These are phyloP conservation scores for Lachancea kluyveri DNA, from an alignment of 805 yeast genomes.

Conservation along the genomic window DNA sequence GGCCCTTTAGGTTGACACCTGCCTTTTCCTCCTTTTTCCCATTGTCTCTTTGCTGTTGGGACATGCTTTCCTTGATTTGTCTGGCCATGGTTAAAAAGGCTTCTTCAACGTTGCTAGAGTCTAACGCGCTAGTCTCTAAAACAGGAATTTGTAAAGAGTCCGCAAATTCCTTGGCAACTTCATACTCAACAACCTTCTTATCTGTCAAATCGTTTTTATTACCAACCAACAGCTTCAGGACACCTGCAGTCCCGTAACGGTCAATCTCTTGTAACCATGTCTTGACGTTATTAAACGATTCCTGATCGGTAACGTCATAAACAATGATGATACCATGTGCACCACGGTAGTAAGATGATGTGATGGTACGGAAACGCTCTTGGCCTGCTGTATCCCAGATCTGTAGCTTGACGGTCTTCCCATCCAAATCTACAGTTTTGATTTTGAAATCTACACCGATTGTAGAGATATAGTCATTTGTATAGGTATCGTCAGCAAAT, in stretches of 20 bases:
- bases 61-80: conserved; percentile 94
- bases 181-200: conserved; percentile 91
- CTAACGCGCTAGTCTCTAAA: conserved; percentile 92
- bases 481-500: conserved; percentile 95
- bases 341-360: conserved; percentile 95
- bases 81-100: conserved; percentile 98
- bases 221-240: conserved; percentile 91
- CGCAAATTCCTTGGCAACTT: conserved; percentile 95
- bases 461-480: conserved; percentile 94
- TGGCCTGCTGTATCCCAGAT: conserved; percentile 99
- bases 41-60: conserved; percentile 45
- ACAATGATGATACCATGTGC: conserved; percentile 98
- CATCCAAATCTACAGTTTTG: conserved; percentile 88
- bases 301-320: conserved; percentile 97
- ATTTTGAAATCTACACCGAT: conserved; percentile 95
- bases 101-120: conserved; percentile 94
- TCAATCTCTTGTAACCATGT: conserved; percentile 99
- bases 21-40: conserved; percentile 44
- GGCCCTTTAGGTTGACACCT: conserved; percentile 69
- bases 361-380: conserved; percentile 95
- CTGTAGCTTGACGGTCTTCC: conserved; percentile 94
- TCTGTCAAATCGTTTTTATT: conserved; percentile 92
- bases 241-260: conserved; percentile 96
- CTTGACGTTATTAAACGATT: conserved; percentile 90
- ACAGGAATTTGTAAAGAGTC: conserved; percentile 87